Conservation (phyloP, 768 basidiomycete genomes). For the Crepidotus variabilis region DNA sequence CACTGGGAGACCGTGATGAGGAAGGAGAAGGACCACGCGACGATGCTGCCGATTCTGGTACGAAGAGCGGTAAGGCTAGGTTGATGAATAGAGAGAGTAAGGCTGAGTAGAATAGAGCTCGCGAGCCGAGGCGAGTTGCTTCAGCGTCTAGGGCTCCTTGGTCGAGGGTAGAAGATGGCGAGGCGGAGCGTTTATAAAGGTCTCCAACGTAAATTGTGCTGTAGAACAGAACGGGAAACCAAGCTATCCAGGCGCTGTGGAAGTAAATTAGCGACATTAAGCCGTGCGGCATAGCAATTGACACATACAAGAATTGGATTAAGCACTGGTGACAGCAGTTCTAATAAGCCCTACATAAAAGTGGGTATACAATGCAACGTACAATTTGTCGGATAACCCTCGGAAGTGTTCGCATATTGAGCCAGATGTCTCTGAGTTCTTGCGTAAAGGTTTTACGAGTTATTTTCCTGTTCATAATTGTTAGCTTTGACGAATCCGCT, state of each 20-base stretch:
- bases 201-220: slow-evolving; percentile 86
- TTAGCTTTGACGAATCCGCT: too few species aligned
- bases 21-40: slow-evolving; percentile 2
- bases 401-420: slow-evolving; percentile 66
- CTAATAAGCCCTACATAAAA: not conserved
- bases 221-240: slow-evolving; percentile 93
- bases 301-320: slow-evolving; percentile 76
- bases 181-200: slow-evolving; percentile 59
- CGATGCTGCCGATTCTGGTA: slow-evolving; percentile 27
- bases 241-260: slow-evolving; percentile 74
- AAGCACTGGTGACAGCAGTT: slow-evolving; percentile 47
- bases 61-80: slow-evolving; percentile 67
- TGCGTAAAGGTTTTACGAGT: slow-evolving; percentile 26
- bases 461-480: slow-evolving; percentile 18
- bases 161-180: slow-evolving; percentile 20
- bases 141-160: slow-evolving; percentile 49
- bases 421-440: slow-evolving; percentile 67
- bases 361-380: slow-evolving; percentile 27
- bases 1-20: not conserved
- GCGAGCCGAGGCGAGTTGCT: slow-evolving; percentile 78
- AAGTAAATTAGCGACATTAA: not conserved
- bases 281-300: not conserved
- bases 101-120: slow-evolving; percentile 78
- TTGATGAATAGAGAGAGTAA: slow-evolving; percentile 65
- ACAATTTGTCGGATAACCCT: slow-evolving; percentile 77